Evolutionary conservation across 1,284 basidiomycete species (phyloP).

Genomic region (Leccinum pallidistipes): DNA sequence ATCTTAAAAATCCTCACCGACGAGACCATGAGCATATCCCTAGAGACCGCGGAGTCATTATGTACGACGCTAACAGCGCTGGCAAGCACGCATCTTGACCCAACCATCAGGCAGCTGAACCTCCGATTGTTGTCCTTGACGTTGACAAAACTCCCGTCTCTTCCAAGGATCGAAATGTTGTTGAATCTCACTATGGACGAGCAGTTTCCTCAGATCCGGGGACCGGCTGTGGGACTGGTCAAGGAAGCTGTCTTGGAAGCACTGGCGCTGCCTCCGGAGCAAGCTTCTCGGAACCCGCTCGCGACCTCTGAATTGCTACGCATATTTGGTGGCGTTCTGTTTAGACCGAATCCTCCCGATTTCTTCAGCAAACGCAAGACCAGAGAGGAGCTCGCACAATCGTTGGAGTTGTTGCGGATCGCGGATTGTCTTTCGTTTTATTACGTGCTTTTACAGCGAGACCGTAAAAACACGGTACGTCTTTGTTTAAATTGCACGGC

Average conservation of each 20-base stretch:
- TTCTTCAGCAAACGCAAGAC: conserved; percentile 23
- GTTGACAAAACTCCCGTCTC: conserved; percentile 46
- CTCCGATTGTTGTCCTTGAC: conserved; percentile 58
- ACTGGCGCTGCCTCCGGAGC: conserved; percentile 31
- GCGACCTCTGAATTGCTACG: conserved; percentile 27
- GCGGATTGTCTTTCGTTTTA: conserved; percentile 36
- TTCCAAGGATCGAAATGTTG: conserved; percentile 53
- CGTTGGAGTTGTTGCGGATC: conserved; percentile 32
- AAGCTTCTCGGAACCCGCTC: conserved; percentile 19
- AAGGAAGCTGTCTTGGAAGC: conserved; percentile 64
- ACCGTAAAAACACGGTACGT: conserved; percentile 25
- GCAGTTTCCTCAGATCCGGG: conserved; percentile 61
- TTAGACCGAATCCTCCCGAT: conserved; percentile 28
- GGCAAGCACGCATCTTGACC: conserved; percentile 59
- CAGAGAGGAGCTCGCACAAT: conserved; percentile 26
- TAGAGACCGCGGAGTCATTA: conserved; percentile 49
- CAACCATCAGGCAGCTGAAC: conserved; percentile 53
- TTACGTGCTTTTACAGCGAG: conserved; percentile 31
- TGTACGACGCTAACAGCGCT: conserved; percentile 51
- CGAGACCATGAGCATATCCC: conserved; percentile 30
- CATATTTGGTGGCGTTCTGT: conserved; percentile 29
- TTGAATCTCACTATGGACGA: conserved; percentile 48
- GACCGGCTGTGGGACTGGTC: conserved; percentile 63
- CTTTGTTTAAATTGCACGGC: background rate
- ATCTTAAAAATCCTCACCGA: conserved; percentile 47